Evolutionary conservation across 1,284 basidiomycete genomes (phyloP).

Genomic region (Sphagnurus paluster): DNA sequence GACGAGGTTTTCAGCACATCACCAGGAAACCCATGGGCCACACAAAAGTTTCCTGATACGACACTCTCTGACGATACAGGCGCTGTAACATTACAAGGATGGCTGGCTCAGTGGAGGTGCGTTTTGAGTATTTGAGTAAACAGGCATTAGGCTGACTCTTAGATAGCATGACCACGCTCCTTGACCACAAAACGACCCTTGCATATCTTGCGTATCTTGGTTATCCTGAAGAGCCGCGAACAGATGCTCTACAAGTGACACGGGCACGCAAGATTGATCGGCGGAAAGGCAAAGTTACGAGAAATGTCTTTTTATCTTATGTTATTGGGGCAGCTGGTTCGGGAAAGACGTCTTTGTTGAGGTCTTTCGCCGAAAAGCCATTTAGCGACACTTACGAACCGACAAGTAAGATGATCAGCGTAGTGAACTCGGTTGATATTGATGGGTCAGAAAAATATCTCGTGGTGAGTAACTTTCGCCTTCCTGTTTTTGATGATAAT

Average conservation of each 20-base stretch:
- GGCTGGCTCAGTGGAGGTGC: constrained; percentile 98
- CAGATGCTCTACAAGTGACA: constrained; percentile 80
- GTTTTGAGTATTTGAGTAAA: no score
- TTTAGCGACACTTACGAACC: constrained; percentile 77
- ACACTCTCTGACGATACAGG: constrained; percentile 90
- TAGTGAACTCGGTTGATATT: constrained; percentile 95
- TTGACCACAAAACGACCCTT: constrained; percentile 90
- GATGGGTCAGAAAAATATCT: constrained; percentile 95
- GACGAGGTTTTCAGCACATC: constrained; percentile 91
- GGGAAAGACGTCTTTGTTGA: constrained; percentile 88
- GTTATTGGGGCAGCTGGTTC: constrained; percentile 95
- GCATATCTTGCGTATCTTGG: constrained; percentile 96
- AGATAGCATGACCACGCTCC: constrained; percentile 92
- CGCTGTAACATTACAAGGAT: constrained; percentile 92
- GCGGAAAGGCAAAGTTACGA: constrained; percentile 81
- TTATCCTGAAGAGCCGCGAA: constrained; percentile 75
- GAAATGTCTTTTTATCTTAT: constrained; percentile 92
- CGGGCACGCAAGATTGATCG: constrained; percentile 84
- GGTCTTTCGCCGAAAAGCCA: constrained; percentile 84
- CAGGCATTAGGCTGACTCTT: no score
- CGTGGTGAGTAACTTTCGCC: constrained; percentile 62
- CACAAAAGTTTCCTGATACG: constrained; percentile 85
- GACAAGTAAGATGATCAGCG: constrained; percentile 87
- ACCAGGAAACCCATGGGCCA: constrained; percentile 91
- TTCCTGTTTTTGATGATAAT: constrained; percentile 1